Percentiles rank a stretch among this genome's conserved stretches.
Conservation (phyloP, 805 yeast species). For the Yamadazyma phyllophila region DNA sequence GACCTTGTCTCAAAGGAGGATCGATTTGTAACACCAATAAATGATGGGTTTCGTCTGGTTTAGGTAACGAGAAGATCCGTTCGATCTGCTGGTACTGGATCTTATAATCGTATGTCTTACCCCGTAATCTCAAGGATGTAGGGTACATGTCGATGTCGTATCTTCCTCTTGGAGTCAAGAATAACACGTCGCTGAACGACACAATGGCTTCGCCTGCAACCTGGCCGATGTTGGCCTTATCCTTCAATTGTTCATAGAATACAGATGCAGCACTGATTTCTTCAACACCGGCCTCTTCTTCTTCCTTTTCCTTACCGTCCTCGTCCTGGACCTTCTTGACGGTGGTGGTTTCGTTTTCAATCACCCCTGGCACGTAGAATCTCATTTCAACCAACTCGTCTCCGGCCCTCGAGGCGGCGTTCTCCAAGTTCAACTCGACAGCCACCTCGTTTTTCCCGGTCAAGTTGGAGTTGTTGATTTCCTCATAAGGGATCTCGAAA, state of each 20-base stretch:
- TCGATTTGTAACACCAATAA: conserved; percentile 86
- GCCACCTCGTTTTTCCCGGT: conserved; percentile 94
- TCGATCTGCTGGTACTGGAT: conserved; percentile 87
- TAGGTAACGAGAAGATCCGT: conserved; percentile 87
- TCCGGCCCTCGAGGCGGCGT: conserved; percentile 68
- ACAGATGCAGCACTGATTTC: conserved; percentile 74
- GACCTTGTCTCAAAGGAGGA: conserved; percentile 98
- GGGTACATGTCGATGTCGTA: conserved; percentile 94
- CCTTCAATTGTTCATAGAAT: conserved; percentile 88
- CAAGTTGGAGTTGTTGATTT: conserved; percentile 79
- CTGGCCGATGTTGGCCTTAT: conserved; percentile 91
- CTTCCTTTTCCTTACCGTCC: conserved; percentile 40
- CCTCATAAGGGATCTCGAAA: conserved; percentile 84
- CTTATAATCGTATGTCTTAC: conserved; percentile 97
- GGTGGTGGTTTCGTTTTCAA: conserved; percentile 44
- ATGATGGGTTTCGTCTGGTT: conserved; percentile 91
- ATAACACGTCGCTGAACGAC: conserved; percentile 84
- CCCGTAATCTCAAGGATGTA: conserved; percentile 83
- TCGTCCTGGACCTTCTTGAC: conserved; percentile 25
- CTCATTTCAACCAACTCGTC: conserved; percentile 96
- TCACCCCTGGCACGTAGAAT: conserved; percentile 88
- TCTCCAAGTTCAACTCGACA: conserved; percentile 69
- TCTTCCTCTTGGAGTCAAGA: conserved; percentile 97
- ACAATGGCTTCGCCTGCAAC: conserved; percentile 94
- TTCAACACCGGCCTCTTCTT: conserved; percentile 37